phyloP scores from a whole-genome alignment of 345 rosid genomes.

The Salix caprea region DNA sequence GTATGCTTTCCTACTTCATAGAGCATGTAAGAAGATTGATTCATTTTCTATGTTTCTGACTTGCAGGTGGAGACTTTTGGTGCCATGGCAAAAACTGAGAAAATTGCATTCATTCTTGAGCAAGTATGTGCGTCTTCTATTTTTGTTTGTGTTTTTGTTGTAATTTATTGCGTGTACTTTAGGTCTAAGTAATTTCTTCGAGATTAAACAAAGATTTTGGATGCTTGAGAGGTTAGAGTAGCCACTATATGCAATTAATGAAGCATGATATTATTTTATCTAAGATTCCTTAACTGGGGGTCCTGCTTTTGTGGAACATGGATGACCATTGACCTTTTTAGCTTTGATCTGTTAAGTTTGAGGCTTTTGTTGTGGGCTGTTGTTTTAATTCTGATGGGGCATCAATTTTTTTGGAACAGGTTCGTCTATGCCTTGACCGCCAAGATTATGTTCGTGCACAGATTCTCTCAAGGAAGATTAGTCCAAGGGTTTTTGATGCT shows the following conservation, averaged over 20 bases:
- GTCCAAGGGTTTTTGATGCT: conserved; percentile 74
- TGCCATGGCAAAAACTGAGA: conserved; percentile 96
- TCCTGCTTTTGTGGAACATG: not conserved
- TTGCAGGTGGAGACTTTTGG: conserved; percentile 93
- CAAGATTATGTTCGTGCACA: conserved; percentile 93
- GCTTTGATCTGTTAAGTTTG: not conserved
- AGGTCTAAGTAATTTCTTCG: not conserved
- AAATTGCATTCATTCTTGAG: conserved; percentile 90
- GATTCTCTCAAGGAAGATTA: conserved; percentile 93
- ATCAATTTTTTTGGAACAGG: conserved; percentile 31
- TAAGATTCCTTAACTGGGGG: not conserved
- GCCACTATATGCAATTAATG: not conserved
- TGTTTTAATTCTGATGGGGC: conserved; percentile 2
- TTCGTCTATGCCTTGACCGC: conserved; percentile 84
- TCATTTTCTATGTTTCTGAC: conserved; percentile 14
- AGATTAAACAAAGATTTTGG: not conserved
- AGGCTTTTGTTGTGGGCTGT: not conserved
- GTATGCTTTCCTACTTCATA: not conserved
- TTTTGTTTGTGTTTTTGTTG: not conserved
- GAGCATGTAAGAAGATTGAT: not conserved
- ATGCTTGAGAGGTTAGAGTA: not conserved
- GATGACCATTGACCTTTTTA: not conserved
- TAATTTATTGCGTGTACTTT: not conserved
- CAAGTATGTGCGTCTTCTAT: conserved; percentile 46
- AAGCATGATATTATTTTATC: not conserved